Evolutionary conservation across 2,329 filamentous ascomycete species (phyloP), one percentile per base, ranked within the genome.

Genomic region (Aspergillus eucalypticola): DNA sequence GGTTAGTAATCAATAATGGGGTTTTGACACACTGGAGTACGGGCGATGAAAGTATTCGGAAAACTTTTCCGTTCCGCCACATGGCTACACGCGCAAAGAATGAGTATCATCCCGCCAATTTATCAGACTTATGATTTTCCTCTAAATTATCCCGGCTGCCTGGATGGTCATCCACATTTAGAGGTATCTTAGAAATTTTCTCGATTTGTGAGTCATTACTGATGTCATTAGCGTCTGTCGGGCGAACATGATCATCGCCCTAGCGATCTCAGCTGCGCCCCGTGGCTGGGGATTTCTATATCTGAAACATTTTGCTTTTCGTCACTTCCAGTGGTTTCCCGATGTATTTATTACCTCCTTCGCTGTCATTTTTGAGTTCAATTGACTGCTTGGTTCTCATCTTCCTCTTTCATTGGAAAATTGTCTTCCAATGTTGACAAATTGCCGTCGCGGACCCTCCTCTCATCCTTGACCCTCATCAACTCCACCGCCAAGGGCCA

Each of bases 331-430:
- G 27, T 3, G 6, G 38, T 19, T 41, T 8, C 3, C 1, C 38
- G 38, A 41, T n/a, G 15, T 17, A n/a, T 17, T 41, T 17, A 41
- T 11, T 10, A 19, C 0, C 38, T n/a, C 7, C 5, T 19, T n/a
- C 8, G 13, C 5, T 1, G 38, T 17, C 6, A 3, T 8, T 3
- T 8, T 2, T n/a, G 1, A 7, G 1, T n/a, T 41, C 8, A 2
- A n/a, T 17, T n/a, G 5, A n/a, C 13, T 1, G 15, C 15, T 11
- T 11, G 4, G 4, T 11, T 29, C 8, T 29, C 10, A 29, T 29
- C 4, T 5, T 29, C 5, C 3, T 3, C 27, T 0, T 27, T 27
- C 25, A 27, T 8, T 8, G 2, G 0, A 8, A 8, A 27, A 1
- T 27, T 27, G 25, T 27, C 8, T 10, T 10, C 1, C 27, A 29